Evolutionary conservation across 805 yeast species (phyloP), one percentile per base, ranked within the genome.

Genomic region (Candida andamanensis): DNA sequence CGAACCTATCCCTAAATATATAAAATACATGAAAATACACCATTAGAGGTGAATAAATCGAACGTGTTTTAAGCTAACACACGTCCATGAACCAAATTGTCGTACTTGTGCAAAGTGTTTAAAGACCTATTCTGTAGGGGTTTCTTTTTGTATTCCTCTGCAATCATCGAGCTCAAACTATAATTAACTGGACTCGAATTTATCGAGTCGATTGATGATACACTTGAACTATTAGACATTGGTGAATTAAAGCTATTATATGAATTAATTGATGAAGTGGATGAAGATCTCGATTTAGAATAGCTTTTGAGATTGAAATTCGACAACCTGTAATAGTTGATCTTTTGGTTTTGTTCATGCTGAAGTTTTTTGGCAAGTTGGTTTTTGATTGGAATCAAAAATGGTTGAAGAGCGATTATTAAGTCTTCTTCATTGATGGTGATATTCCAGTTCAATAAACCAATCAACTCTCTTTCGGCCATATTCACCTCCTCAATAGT

Each of bases 401-500:
- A 85, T 17, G 87, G 87, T 29, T 80, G 76, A 33, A 89, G 68
- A 16, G 80, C 80, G 30, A 66, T 58, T 36, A 77, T 64, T 37
- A 90, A 71, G 45, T 90, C 97, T 20, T 72, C 70, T 43, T 78
- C 78, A 18, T 75, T 61, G 30, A 92, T 78, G 16, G 74, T 67
- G 29, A 92, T 67, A 48, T 85, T 79, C 97, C 97, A 90, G 47
- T 85, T 81, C 36, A 90, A 71, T 41, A 85, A 76, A 30, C 73
- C 75, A 29, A 90, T 75, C 47, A 92, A 66, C 60, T 90, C 97
- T 44, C 89, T 72, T 61, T 90, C 98, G 49, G 94, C 83, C 42
- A 87, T 78, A 58, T 90, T 92, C 33, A 92, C 86, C 50, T 90
- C 97, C 15, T 69, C 69, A 23, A 84, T 63, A 7, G 78, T 54